Evolutionary conservation across 495 filamentous ascomycete species (phyloP).

Genomic region (Parmelia sp.): DNA sequence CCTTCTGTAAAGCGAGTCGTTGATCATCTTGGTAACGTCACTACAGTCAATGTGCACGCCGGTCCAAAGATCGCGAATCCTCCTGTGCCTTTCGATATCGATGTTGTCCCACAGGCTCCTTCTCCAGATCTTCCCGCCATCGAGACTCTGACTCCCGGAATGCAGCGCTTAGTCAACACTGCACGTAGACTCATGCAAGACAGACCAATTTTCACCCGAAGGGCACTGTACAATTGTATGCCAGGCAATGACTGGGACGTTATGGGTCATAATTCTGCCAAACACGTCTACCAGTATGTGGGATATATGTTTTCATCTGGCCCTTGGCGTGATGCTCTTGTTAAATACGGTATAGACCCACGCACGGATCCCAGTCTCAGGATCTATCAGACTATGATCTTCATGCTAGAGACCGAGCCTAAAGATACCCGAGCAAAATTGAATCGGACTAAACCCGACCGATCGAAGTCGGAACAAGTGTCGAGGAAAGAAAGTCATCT

Average conservation of each 20-base stretch:
- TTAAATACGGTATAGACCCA: conserved; percentile 81
- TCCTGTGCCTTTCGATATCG: conserved; percentile 56
- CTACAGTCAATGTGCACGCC: conserved; percentile 47
- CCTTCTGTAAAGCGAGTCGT: conserved; percentile 48
- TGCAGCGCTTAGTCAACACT: conserved; percentile 53
- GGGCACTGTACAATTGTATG: conserved; percentile 63
- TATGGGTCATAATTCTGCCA: conserved; percentile 51
- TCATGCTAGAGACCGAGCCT: conserved; percentile 44
- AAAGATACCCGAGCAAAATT: conserved; percentile 20
- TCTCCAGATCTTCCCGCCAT: conserved; percentile 45
- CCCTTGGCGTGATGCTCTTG: conserved; percentile 81
- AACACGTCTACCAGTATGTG: conserved; percentile 63
- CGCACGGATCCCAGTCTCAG: conserved; percentile 66
- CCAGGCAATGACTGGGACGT: conserved; percentile 20
- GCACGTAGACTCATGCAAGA: conserved; percentile 56
- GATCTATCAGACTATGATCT: conserved; percentile 80
- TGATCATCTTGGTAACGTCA: conserved; percentile 45
- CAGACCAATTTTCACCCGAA: conserved; percentile 80
- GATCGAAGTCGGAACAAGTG: conserved; percentile 8
- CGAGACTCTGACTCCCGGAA: conserved; percentile 37
- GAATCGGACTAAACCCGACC: conserved; percentile 12
- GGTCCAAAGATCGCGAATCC: conserved; percentile 46
- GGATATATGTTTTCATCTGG: conserved; percentile 86
- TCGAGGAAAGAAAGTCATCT: conserved; percentile 52
- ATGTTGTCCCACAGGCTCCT: conserved; percentile 44